Base-by-base conservation (phyloP, 2,329 filamentous ascomycete genomes). In the Thelonectria blattea region DNA sequence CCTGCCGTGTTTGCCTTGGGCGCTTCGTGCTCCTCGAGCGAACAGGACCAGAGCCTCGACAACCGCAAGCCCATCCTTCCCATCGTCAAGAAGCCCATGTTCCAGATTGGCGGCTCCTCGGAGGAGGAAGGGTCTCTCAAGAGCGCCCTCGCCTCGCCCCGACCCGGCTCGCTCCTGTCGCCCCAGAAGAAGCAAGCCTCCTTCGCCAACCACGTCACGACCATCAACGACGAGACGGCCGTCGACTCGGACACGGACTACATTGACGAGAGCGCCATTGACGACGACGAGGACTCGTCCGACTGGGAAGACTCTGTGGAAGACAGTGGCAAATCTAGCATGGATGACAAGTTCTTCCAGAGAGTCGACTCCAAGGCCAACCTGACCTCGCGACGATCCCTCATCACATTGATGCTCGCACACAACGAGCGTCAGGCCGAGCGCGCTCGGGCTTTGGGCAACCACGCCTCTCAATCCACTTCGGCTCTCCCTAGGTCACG, bases 351-450 rank as follows among this genome's bases (percentile, higher is more conserved):
- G 71, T 83, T 92, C 69, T 99, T 99, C 83, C 88, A 93, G 75
- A 90, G 95, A 9, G 93, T 98, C 50, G 92, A 97, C 75, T 97
- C 93, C 42, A 88, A 88, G 74, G 87, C 89, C 8, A 92, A 97
- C 72, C 82, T 98, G 24, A 89, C 91, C 2, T 96, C 94, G 1
- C 88, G 91, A 50, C 89, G 91, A 52, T 98, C 94, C 2, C 85
- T 98, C 42, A 89, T 99, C 66, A 97, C 93, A 1, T 88, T 94
- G 53, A 90, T 94, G 83, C 88, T 99, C 74, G 90, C 81, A 12
- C 88, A 96, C 72, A 89, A 87, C 65, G 89, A 91, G 74, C 89
- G 91, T 52, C 88, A 96, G 72, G 89, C 87, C 65, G 89, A 91
- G 74, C 89, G 91, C 52, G 85, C 88, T 49, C 83, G 82, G 71